Conservation (phyloP, 164 flowering plant genomes). For the Sedum album region DNA sequence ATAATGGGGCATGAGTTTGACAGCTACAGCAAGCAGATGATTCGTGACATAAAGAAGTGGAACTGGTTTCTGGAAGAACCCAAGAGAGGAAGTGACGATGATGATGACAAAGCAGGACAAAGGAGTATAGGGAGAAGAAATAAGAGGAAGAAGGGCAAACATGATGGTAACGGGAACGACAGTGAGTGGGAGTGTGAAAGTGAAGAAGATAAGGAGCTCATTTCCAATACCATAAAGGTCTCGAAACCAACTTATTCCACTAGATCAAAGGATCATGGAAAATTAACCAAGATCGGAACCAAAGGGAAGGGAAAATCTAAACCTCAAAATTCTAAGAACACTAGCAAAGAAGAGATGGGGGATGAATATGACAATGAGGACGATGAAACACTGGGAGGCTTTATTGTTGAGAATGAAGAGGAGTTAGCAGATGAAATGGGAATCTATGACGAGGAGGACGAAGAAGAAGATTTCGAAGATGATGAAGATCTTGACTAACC, state of each 20-base stretch:
- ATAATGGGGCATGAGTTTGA: constrained; percentile 76
- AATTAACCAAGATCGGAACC: constrained; percentile 11
- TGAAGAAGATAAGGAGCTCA: constrained; percentile 41
- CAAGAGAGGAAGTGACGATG: constrained; percentile 35
- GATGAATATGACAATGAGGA: constrained; percentile 27
- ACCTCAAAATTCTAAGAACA: constrained; percentile 9
- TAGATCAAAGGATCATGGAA: constrained; percentile 40
- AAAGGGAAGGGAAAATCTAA: background rate
- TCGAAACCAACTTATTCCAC: constrained; percentile 39
- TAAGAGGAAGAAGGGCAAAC: constrained; percentile 22
- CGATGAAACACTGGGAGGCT: constrained; percentile 75
- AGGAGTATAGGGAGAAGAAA: constrained; percentile 15
- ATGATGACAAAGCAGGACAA: constrained; percentile 17
- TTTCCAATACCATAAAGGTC: constrained; percentile 27
- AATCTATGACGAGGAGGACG: constrained; percentile 18
- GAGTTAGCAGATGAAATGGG: constrained; percentile 24
- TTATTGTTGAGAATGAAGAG: constrained; percentile 56
- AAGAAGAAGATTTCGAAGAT: constrained; percentile 41
- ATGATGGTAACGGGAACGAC: constrained; percentile 26
- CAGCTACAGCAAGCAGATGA: constrained; percentile 38
- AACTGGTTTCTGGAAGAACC: constrained; percentile 73
- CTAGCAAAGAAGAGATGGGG: constrained; percentile 12
- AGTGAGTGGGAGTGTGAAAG: constrained; percentile 72
- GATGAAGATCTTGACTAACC: constrained; percentile 19
- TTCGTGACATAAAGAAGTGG: constrained; percentile 51